Base-by-base conservation (phyloP, 2,329 filamentous ascomycete species). In the Tympanopsis confertula region DNA sequence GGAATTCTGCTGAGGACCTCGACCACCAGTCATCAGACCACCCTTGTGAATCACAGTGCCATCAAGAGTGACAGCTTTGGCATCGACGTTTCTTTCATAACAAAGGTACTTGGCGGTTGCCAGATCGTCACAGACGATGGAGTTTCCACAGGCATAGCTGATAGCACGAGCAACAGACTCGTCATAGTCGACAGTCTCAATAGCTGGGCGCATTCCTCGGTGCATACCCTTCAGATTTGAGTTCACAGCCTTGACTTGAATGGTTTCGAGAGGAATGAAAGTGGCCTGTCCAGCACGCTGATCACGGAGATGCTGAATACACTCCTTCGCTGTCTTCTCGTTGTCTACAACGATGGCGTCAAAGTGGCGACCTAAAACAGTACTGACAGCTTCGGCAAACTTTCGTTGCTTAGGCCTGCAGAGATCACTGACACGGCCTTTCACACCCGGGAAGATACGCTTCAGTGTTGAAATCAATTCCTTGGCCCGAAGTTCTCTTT, bases 351-450 rank as follows among this genome's bases (percentile, higher is more conserved):
- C 78, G 32, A 98, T 82, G 0, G 88, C 85, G 56, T 98, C 89
- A 55, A 94, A 94, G 52, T 96, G 85, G 39, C 86, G 78, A 37
- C 91, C 91, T 3, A 98, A 74, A 5, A 94, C 87, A 17, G 86
- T 93, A 49, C 86, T 86, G 44, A 98, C 85, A 35, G 91, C 91
- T 47, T 91, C 86, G 45, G 91, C 85, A 51, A 81, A 98, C 57
- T 95, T 96, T 62, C 94, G 95, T 62, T 95, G 86, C 59, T 95
- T 96, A 1, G 91, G 89, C 46, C 86, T 88, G 63, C 91, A 95
- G 30, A 98, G 73, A 46, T 94, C 86, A 44, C 86, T 86, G 35
- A 96, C 76, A 35, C 89, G 80, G 15, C 91, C 91, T 47, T 85
- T 85, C 33, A 98, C 89, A 35, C 89, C 89, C 1, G 87, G 86